Conservation (phyloP, 192 early-diverging fungal genomes). For the Linnemannia hyalina region DNA sequence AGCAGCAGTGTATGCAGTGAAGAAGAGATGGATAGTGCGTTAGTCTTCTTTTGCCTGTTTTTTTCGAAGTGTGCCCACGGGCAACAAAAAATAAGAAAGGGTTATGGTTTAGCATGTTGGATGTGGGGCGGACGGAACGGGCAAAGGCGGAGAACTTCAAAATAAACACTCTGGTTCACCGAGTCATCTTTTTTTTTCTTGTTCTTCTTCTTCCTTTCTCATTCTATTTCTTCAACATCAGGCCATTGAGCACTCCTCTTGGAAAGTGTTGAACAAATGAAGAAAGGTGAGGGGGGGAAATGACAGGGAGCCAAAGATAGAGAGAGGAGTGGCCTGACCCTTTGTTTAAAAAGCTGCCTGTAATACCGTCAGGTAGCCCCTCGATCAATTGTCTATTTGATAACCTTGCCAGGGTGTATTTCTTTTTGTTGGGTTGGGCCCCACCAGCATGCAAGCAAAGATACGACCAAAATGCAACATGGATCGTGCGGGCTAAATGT, state of each 20-base stretch:
- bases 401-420: not conserved
- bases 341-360: no score
- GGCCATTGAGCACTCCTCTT: not conserved
- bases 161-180: not conserved
- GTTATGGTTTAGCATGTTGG: not conserved
- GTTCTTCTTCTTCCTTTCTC: not conserved
- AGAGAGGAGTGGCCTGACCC: not conserved
- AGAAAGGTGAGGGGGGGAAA: not conserved
- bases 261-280: not conserved
- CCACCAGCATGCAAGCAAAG: not conserved
- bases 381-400: no score
- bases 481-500: not conserved
- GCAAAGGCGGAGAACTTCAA: slow-evolving; percentile 6
- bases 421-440: slow-evolving; percentile 4
- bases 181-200: not conserved
- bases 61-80: not conserved
- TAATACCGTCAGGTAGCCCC: no score
- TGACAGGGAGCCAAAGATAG: no score
- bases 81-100: not conserved
- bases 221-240: not conserved
- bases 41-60: not conserved
- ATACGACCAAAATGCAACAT: not conserved
- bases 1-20: no score
- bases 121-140: slow-evolving; percentile 6
- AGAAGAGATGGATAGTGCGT: not conserved